Evolutionary conservation across 441 rosid species (phyloP).

Genomic region (Sinapis alba): DNA sequence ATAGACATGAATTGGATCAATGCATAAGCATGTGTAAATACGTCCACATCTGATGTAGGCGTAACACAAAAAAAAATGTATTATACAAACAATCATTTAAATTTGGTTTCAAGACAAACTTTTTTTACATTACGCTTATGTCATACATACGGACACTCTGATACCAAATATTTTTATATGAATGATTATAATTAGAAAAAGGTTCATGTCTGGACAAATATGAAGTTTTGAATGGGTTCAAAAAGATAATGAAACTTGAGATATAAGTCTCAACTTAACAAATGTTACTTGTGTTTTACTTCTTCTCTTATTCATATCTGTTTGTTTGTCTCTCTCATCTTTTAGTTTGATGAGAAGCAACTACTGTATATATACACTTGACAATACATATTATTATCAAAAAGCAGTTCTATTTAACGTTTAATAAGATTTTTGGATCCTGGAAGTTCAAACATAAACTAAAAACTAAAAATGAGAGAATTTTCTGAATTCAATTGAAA

Average conservation of each 20-base stretch:
- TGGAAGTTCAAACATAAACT: not conserved
- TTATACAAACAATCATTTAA: no score
- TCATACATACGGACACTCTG: not conserved
- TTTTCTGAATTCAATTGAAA: not conserved
- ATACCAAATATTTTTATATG: not conserved
- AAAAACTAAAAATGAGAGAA: not conserved
- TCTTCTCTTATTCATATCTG: slow-evolving; percentile 19
- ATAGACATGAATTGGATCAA: no score
- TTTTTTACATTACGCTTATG: not conserved
- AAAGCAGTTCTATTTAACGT: not conserved
- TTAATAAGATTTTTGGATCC: not conserved
- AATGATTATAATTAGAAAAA: not conserved
- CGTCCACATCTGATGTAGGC: not conserved
- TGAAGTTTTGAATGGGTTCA: slow-evolving; percentile 7
- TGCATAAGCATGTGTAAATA: no score
- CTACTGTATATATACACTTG: not conserved
- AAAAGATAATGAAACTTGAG: slow-evolving; percentile 21
- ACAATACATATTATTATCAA: slow-evolving; percentile 4
- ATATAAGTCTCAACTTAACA: slow-evolving; percentile 26
- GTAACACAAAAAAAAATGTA: no score
- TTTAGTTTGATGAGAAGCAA: slow-evolving; percentile 6
- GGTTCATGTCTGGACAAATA: slow-evolving; percentile 8
- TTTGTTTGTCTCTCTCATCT: slow-evolving; percentile 28
- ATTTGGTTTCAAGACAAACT: not conserved
- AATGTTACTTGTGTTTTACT: slow-evolving; percentile 30